phyloP scores from a whole-genome alignment of 1,139 yeast species.

The Suhomyces bribrorum region DNA sequence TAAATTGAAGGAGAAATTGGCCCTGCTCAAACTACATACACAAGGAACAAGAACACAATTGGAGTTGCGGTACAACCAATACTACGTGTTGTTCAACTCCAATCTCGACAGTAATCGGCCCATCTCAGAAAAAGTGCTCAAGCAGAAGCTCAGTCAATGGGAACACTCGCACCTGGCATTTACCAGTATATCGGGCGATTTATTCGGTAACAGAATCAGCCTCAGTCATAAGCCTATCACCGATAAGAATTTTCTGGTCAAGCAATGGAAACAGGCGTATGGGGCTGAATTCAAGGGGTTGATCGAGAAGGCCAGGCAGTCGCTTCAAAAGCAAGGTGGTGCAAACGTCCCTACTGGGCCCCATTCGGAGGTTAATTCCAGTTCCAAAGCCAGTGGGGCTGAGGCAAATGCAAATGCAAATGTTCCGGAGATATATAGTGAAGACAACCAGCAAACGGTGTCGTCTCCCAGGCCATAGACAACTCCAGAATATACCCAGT shows the following conservation, averaged over 20 bases:
- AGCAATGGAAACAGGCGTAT: conserved; percentile 54
- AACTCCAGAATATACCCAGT: no score
- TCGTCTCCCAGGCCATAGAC: no score
- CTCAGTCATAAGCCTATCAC: conserved; percentile 31
- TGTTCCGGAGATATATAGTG: no score
- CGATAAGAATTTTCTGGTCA: conserved; percentile 43
- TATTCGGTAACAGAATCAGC: conserved; percentile 28
- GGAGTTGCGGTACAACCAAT: conserved; percentile 75
- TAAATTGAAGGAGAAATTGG: conserved; percentile 62
- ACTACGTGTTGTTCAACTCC: conserved; percentile 77
- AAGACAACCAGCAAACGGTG: no score
- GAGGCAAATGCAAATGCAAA: no score
- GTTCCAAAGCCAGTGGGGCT: no score
- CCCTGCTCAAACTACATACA: conserved; percentile 55
- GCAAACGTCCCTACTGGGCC: not conserved
- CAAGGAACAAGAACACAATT: conserved; percentile 64
- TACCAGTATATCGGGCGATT: conserved; percentile 17
- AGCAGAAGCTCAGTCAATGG: conserved; percentile 66
- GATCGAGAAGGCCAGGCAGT: conserved; percentile 49
- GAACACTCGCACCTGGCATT: conserved; percentile 53
- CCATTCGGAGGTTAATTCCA: not conserved
- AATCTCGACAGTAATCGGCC: conserved; percentile 80
- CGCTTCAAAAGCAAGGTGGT: conserved; percentile 20
- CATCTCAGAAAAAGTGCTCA: conserved; percentile 52
- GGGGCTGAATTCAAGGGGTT: conserved; percentile 54